Percentiles rank a stretch among this genome's conserved stretches.
Evolutionary conservation across 208 protist genomes (phyloP).

Genomic region (Crithidia fasciculata): DNA sequence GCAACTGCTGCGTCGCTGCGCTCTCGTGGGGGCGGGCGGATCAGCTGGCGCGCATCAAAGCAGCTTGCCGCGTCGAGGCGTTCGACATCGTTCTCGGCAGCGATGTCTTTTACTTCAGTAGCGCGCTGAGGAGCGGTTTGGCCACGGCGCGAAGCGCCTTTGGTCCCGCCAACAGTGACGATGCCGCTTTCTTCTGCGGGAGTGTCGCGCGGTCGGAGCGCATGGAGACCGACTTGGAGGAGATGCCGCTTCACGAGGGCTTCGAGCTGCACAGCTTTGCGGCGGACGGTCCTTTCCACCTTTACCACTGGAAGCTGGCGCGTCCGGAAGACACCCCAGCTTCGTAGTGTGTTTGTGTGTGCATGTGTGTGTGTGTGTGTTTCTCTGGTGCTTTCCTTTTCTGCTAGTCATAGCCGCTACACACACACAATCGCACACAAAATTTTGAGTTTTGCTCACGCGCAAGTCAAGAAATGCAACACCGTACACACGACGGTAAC

Average conservation of each 20-base stretch:
- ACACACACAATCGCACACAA: too few relatives aligned
- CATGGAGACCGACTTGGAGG: slow-evolving; percentile 61
- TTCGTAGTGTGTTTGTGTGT: background rate
- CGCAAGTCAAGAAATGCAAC: too few relatives aligned
- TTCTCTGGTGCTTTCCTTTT: background rate
- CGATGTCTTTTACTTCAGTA: slow-evolving; percentile 74
- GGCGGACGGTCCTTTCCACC: slow-evolving; percentile 28
- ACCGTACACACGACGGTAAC: too few relatives aligned
- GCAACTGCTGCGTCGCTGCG: slow-evolving; percentile 31
- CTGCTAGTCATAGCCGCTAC: background rate
- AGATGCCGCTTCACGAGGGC: slow-evolving; percentile 32
- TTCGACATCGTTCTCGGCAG: slow-evolving; percentile 71
- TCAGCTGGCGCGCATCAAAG: slow-evolving; percentile 27
- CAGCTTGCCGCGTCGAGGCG: slow-evolving; percentile 11
- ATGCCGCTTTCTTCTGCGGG: slow-evolving; percentile 43
- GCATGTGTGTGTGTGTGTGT: background rate
- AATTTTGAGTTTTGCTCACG: too few relatives aligned
- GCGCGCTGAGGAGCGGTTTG: slow-evolving; percentile 39
- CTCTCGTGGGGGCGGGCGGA: slow-evolving; percentile 55
- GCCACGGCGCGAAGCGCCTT: slow-evolving; percentile 40
- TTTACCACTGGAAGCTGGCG: slow-evolving; percentile 40
- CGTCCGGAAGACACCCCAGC: background rate
- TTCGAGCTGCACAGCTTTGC: slow-evolving; percentile 29
- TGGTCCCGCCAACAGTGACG: background rate
- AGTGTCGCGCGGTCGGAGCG: slow-evolving; percentile 58